Evolutionary conservation across 352 stramenopile genomes (phyloP).

Genomic region (Albugo candida): DNA sequence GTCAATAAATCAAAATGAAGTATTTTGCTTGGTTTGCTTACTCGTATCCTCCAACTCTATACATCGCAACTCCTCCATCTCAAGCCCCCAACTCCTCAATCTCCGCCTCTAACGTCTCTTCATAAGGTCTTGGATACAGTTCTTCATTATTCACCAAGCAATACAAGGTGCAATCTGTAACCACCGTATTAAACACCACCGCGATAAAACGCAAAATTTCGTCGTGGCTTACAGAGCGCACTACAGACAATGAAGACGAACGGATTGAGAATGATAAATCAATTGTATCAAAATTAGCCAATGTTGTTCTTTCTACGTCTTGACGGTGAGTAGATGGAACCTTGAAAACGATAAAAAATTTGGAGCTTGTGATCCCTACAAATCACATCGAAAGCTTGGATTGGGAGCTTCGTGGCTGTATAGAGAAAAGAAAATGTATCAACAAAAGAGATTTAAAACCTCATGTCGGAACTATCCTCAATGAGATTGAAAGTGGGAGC

Average conservation of each 20-base stretch:
- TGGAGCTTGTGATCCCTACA: not conserved
- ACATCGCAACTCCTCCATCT: too few species aligned
- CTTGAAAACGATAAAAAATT: conserved; percentile 7
- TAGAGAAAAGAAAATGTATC: conserved; percentile 52
- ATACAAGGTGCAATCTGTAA: too few species aligned
- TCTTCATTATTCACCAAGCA: too few species aligned
- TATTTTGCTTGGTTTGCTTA: too few species aligned
- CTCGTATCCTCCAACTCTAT: too few species aligned
- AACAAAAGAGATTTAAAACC: conserved; percentile 23
- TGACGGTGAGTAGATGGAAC: conserved; percentile 5
- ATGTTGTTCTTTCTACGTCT: conserved; percentile 57
- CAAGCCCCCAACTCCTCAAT: too few species aligned
- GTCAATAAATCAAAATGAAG: too few species aligned
- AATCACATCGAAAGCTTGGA: conserved; percentile 14
- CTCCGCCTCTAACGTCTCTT: too few species aligned
- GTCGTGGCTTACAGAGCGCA: conserved; percentile 1
- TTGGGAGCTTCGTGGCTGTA: conserved; percentile 49
- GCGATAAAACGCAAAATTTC: conserved; percentile 4
- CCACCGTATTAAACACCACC: conserved; percentile 2
- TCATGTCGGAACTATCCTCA: conserved; percentile 37
- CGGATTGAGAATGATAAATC: conserved; percentile 67
- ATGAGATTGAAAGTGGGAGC: conserved; percentile 47
- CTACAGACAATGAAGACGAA: conserved; percentile 21
- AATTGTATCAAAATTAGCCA: conserved; percentile 75
- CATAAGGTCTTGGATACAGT: too few species aligned